Conservation (phyloP, 179 eudicot species). For the Gypsophila paniculata region DNA sequence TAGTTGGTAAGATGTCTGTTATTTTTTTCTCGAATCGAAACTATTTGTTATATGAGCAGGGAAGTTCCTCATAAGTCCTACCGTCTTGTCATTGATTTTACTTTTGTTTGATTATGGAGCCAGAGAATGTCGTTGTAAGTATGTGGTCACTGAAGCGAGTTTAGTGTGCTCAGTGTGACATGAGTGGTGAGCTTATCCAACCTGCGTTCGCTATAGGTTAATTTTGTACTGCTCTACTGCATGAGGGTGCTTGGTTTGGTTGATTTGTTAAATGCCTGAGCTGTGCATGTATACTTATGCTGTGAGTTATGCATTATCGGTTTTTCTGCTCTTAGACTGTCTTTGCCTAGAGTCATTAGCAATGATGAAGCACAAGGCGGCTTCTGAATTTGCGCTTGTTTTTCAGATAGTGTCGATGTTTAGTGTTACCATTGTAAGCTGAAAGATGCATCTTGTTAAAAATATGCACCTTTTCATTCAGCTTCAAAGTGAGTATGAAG, state of each 20-base stretch:
- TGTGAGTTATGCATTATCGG: background rate
- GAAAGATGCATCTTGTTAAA: no score
- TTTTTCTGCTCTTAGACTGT: background rate
- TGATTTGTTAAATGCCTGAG: no score
- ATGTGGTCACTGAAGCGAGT: background rate
- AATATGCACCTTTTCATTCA: no score
- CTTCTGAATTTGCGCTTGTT: background rate
- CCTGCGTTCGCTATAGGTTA: no score
- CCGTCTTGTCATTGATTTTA: background rate
- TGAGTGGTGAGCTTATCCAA: no score
- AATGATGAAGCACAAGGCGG: background rate
- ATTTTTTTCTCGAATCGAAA: constrained; percentile 16
- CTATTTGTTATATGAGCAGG: constrained; percentile 20
- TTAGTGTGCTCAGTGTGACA: background rate
- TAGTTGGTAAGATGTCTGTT: constrained; percentile 19
- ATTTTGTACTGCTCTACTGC: no score
- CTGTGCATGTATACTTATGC: no score
- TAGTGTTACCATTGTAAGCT: no score
- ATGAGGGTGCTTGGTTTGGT: no score
- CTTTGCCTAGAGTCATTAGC: background rate
- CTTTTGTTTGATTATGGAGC: background rate
- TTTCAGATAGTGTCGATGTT: background rate
- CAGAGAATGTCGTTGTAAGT: background rate
- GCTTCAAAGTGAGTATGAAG: no score
- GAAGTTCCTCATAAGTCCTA: constrained; percentile 13